Conservation (phyloP, 1,284 basidiomycete genomes). For the Fomitopsis betulina region DNA sequence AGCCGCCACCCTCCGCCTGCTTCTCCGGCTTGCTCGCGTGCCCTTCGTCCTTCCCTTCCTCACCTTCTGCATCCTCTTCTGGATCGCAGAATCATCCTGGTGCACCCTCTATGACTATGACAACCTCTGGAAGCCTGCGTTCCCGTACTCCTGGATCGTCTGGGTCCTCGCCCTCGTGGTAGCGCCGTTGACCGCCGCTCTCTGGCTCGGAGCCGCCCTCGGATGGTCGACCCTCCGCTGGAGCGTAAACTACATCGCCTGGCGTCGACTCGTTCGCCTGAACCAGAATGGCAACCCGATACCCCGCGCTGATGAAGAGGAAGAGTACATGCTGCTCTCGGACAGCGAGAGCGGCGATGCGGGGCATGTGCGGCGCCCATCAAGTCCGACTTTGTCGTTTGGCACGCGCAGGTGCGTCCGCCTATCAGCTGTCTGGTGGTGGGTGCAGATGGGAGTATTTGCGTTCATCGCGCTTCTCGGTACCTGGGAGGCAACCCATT, state of each 20-base stretch:
- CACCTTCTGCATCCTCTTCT: constrained; percentile 13
- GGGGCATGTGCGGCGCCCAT: neutral
- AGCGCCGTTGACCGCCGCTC: constrained; percentile 15
- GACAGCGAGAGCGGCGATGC: neutral
- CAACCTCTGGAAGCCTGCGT: constrained; percentile 15
- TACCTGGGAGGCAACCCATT: constrained; percentile 16
- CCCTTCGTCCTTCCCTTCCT: constrained; percentile 13
- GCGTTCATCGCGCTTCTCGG: constrained; percentile 14
- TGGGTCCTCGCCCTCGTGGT: constrained; percentile 17
- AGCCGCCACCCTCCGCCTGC: neutral
- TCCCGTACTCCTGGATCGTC: constrained; percentile 15
- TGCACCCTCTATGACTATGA: constrained; percentile 6
- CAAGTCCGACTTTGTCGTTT: neutral
- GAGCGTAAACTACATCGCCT: neutral
- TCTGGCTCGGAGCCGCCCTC: constrained; percentile 16
- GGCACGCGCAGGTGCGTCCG: constrained; percentile 6
- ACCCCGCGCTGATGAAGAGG: constrained; percentile 7
- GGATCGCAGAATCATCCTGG: constrained; percentile 1
- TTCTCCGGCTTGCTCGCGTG: constrained; percentile 2
- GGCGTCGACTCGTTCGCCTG: neutral
- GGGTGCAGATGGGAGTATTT: constrained; percentile 14
- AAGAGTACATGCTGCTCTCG: constrained; percentile 15
- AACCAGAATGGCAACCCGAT: neutral
- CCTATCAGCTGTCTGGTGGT: constrained; percentile 8
- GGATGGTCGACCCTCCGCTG: constrained; percentile 2